These are phyloP conservation scores for Gossypium trilobum DNA, from an alignment of 441 rosid genomes.

Conservation along the genomic window DNA sequence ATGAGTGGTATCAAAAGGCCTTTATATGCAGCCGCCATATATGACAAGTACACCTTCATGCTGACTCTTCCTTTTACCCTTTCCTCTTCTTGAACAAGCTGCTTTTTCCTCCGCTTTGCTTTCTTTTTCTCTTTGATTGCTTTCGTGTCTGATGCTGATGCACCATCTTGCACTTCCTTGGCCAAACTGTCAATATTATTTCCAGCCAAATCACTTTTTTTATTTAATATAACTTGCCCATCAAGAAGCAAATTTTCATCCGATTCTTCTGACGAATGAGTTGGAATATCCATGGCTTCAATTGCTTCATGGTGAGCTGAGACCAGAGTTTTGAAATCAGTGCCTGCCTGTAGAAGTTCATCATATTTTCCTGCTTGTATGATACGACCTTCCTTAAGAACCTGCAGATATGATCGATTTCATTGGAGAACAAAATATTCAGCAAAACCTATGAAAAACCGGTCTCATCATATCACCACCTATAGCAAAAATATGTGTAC, in stretches of 20 bases:
- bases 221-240: conserved; percentile 29
- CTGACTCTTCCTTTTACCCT: conserved; percentile 90
- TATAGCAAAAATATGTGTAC: too few relatives aligned
- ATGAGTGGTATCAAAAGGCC: conserved; percentile 85
- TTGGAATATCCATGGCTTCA: conserved; percentile 89
- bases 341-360: conserved; percentile 92
- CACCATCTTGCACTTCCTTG: conserved; percentile 80
- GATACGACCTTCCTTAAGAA: conserved; percentile 83
- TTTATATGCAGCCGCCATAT: conserved; percentile 97
- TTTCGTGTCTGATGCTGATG: conserved; percentile 67
- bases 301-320: conserved; percentile 98
- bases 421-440: conserved; percentile 12
- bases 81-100: conserved; percentile 98
- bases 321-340: conserved; percentile 84
- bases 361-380: conserved; percentile 96
- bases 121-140: conserved; percentile 87
- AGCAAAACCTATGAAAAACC: background rate
- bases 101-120: conserved; percentile 83
- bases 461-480: background rate
- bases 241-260: conserved; percentile 50
- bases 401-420: conserved; percentile 39
- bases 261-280: conserved; percentile 78
- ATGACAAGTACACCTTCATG: conserved; percentile 92
- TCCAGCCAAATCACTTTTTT: conserved; percentile 49
- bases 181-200: conserved; percentile 57